Base-by-base conservation (phyloP, 495 filamentous ascomycete genomes). In the Penicilliopsis zonata region DNA sequence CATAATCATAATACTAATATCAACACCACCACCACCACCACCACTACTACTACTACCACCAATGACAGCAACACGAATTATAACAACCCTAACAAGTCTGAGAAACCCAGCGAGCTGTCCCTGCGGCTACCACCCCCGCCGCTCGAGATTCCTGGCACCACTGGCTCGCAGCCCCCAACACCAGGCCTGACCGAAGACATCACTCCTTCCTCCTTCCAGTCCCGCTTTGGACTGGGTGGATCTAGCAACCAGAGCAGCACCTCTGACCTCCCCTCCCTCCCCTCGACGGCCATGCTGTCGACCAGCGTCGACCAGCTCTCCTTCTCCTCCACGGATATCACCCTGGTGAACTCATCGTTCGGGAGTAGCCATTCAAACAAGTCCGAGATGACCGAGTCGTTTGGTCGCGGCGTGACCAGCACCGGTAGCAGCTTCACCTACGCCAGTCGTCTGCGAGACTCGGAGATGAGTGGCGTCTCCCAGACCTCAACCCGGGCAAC, bases 401-500 rank as follows among this genome's bases (percentile, higher is more conserved):
- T 58, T 35, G 49, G 59, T 14, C 57, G 59, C 12, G 54, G 54
- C 23, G 43, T 61, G 7, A 63, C 68, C 13, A 72, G 71, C 47
- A 68, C 67, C 24, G 74, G 66, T 16, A 74, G 76, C 40, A 79
- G 70, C 45, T 82, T 76, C 53, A 90, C 82, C 2, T 85, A 81
- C 45, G 65, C 76, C 34, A 82, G 78, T 55, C 72, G 71, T 46
- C 59, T 72, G 29, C 76, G 82, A 20, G 82, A 85, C 41, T 93
- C 86, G 1, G 85, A 88, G 45, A 74, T 76, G 41, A 90, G 82
- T 46, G 66, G 79, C 23, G 49, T 87, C 4, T 94, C 87, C 6
- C 76, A 78, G 47, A 74, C 74, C 2, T 96, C 88, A 10, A 95
- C 88, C 2, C 68, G 86, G 28, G 86, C 87, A 23, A 94, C 87